phyloP scores from a whole-genome alignment of 306 rosid genomes.

The Prunus dulcis region DNA sequence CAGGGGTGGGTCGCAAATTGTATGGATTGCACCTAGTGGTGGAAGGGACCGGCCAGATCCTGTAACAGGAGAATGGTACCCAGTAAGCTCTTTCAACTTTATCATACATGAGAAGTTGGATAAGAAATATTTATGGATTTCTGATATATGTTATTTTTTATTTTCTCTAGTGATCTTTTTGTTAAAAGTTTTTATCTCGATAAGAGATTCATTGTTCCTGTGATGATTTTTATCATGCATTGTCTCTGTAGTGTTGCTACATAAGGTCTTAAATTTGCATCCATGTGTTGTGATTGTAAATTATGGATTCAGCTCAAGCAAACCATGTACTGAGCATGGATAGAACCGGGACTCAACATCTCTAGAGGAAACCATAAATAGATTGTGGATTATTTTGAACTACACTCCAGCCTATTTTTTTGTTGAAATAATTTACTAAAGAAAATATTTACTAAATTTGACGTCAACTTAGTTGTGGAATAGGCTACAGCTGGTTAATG shows the following conservation, averaged over 20 bases:
- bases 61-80: slow-evolving; percentile 61
- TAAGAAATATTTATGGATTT: neutral
- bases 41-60: slow-evolving; percentile 93
- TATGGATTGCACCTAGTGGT: slow-evolving; percentile 99
- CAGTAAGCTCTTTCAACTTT: slow-evolving; percentile 59
- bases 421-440: neutral
- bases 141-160: neutral
- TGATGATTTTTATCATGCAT: neutral
- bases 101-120: neutral
- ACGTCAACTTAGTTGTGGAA: neutral
- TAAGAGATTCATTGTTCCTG: neutral
- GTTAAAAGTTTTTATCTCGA: neutral
- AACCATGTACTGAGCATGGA: neutral
- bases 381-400: neutral
- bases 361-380: neutral
- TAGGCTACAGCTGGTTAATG: neutral
- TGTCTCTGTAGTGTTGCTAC: neutral
- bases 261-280: neutral
- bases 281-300: neutral
- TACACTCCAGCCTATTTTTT: neutral
- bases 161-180: neutral
- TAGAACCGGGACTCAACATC: neutral
- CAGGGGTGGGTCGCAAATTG: slow-evolving; percentile 87
- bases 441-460: neutral
- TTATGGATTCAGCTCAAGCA: neutral